phyloP scores from a whole-genome alignment of 257 asterid species.

The Voacanga thouarsii region DNA sequence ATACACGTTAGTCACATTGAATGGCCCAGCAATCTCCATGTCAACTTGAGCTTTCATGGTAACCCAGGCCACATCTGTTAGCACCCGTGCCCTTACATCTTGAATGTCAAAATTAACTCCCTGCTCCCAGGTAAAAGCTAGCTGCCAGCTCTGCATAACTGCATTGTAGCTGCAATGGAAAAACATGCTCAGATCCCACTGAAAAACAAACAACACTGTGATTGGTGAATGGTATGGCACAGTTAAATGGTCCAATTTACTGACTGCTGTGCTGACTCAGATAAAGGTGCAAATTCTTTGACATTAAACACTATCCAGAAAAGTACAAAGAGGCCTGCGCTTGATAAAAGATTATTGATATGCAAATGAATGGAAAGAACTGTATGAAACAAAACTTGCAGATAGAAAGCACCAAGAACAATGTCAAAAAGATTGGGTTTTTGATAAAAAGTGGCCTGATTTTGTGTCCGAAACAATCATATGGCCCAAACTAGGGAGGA shows the following conservation, averaged over 20 bases:
- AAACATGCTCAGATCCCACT: conserved; percentile 1
- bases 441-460: too few relatives aligned
- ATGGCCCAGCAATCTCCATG: conserved; percentile 41
- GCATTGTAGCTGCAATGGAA: conserved; percentile 50
- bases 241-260: neutral
- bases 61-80: conserved; percentile 80
- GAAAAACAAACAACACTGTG: neutral
- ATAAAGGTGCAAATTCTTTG: neutral
- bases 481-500: too few relatives aligned
- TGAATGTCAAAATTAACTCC: conserved; percentile 62
- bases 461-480: too few relatives aligned
- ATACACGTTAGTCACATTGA: conserved; percentile 57
- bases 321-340: neutral
- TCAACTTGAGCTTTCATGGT: conserved; percentile 79
- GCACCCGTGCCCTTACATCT: conserved; percentile 76
- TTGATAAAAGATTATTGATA: neutral
- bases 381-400: neutral
- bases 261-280: neutral
- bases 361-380: neutral
- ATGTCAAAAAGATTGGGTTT: neutral
- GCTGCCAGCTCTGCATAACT: conserved; percentile 92
- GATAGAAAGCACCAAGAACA: neutral
- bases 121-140: conserved; percentile 73
- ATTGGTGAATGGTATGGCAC: neutral
- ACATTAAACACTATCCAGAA: neutral